Base-by-base conservation (phyloP, 2,329 filamentous ascomycete genomes). In the Hypoxylon sp. region DNA sequence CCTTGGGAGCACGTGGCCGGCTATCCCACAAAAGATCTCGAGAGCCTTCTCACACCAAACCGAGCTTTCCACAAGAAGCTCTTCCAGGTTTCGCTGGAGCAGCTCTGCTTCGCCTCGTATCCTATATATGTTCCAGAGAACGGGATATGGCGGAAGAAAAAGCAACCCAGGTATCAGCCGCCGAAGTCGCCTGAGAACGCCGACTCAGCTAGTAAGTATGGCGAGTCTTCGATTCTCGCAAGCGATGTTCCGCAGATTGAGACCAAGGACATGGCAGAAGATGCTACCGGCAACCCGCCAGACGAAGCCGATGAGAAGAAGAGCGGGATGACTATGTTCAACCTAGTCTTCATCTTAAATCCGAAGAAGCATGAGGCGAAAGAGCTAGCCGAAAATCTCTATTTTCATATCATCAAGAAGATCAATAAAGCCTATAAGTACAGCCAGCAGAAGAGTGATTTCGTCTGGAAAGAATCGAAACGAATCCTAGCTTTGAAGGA, bases 311-410 rank as follows among this genome's bases (percentile, higher is more conserved):
- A 91, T 68, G 85, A 89, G 76, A 90, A 92, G 77, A 84, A 84
- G 72, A 88, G 86, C 71, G 88, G 88, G 51, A 94, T 98, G 92
- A 94, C 91, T 70, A 98, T 98, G 95, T 99, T 99, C 81, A 97
- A 98, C 79, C 88, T 98, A 10, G 94, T 98, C 24, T 98, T 98
- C 79, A 92, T 97, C 55, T 83, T 98, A 71, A 92, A 93, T 72
- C 92, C 94, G 2, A 91, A 91, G 54, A 89, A 91, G 57, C 85
- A 94, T 63, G 92, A 97, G 76, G 90, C 92, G 71, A 92, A 92
- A 63, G 85, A 87, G 83, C 76, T 97, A 50, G 88, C 91, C 47
- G 92, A 97, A 70, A 90, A 83, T 4, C 80, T 98, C 77, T 97
- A 97, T 78, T 87, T 92, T 59, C 92, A 97, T 78, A 91, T 98